phyloP scores from a whole-genome alignment of 495 filamentous ascomycete genomes.

The Astrocystis sublimbata region DNA sequence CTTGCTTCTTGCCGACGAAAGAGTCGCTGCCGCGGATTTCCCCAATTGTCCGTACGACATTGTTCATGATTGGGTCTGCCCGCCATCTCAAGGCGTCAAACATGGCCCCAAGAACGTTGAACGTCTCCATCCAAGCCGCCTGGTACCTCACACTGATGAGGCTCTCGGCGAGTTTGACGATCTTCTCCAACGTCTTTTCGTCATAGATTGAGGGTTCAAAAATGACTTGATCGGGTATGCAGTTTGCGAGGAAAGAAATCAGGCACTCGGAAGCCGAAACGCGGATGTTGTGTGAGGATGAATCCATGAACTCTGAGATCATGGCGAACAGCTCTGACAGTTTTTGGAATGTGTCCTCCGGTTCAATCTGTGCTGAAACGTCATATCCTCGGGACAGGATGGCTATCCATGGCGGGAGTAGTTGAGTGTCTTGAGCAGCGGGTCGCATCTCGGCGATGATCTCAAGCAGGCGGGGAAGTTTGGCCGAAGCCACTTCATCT shows the following conservation, averaged over 20 bases:
- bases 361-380: slow-evolving; percentile 80
- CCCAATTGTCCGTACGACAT: slow-evolving; percentile 74
- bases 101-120: slow-evolving; percentile 83
- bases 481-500: slow-evolving; percentile 79
- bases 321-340: slow-evolving; percentile 77
- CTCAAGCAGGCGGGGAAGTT: slow-evolving; percentile 84
- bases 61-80: slow-evolving; percentile 70
- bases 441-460: slow-evolving; percentile 85
- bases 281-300: slow-evolving; percentile 86
- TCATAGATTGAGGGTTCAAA: slow-evolving; percentile 86
- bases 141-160: slow-evolving; percentile 89
- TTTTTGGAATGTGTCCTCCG: slow-evolving; percentile 85
- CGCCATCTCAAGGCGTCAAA: slow-evolving; percentile 87
- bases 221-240: slow-evolving; percentile 75
- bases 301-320: slow-evolving; percentile 77
- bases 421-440: slow-evolving; percentile 84
- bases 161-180: slow-evolving; percentile 65
- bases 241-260: slow-evolving; percentile 86
- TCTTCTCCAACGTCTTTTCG: slow-evolving; percentile 76
- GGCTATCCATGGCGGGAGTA: slow-evolving; percentile 94
- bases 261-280: slow-evolving; percentile 92
- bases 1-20: slow-evolving; percentile 92
- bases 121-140: slow-evolving; percentile 91
- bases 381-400: slow-evolving; percentile 93
- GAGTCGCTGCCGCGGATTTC: slow-evolving; percentile 86